These are phyloP conservation scores for Mrakia hoshinonis DNA, from an alignment of 768 basidiomycete genomes.

Conservation along the genomic window DNA sequence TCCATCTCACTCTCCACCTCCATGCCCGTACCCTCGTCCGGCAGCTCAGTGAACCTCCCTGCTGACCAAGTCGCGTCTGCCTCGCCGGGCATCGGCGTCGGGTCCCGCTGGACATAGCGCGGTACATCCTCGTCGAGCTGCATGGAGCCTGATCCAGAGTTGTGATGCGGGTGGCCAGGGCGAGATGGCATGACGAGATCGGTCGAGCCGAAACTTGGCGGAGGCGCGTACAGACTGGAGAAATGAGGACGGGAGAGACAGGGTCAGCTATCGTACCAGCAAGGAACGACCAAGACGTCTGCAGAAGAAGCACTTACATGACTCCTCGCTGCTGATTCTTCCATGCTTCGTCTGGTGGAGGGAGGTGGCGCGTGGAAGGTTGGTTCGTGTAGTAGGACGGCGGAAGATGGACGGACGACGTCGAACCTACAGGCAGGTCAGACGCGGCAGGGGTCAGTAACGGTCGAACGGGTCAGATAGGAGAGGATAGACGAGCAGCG, in stretches of 20 bases:
- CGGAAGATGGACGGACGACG: background rate
- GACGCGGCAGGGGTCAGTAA: background rate
- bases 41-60: constrained; percentile 2
- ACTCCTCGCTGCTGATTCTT: background rate
- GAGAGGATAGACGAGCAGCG: background rate
- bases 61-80: background rate
- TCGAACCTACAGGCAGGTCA: background rate
- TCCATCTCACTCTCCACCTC: constrained; percentile 4
- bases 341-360: background rate
- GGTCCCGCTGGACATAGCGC: no score
- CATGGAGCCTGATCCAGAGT: background rate
- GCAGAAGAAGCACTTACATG: constrained; percentile 3
- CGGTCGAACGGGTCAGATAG: no score
- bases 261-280: background rate
- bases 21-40: background rate
- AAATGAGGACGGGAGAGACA: background rate
- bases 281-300: background rate
- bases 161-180: background rate
- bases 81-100: background rate
- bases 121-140: background rate
- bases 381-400: background rate
- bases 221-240: constrained; percentile 1
- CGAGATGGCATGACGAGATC: background rate
- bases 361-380: background rate
- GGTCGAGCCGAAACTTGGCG: background rate